A percentile compares a stretch with the other conserved stretches of the same genome.
Conservation (phyloP, 2,329 filamentous ascomycete genomes). For the Venturia carpophila region DNA sequence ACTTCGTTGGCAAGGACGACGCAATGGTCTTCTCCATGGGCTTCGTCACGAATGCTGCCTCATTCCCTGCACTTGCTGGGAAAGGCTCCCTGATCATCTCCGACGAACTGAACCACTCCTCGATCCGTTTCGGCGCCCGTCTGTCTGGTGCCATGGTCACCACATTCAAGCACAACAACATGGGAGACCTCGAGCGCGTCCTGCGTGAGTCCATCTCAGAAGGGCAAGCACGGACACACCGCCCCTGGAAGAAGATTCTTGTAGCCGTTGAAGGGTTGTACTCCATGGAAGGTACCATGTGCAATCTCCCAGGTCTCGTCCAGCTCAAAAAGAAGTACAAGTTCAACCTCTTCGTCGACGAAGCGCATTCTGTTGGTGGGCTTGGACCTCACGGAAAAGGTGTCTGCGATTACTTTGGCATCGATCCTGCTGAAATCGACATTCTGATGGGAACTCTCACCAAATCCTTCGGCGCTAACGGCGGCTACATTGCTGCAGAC, state of each 20-base stretch:
- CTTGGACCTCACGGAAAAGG: conserved; percentile 81
- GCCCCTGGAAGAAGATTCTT: conserved; percentile 98
- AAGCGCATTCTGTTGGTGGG: conserved; percentile 92
- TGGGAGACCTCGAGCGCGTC: conserved; percentile 74
- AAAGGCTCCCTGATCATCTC: conserved; percentile 94
- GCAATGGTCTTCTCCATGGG: conserved; percentile 99
- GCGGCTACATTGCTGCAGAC: conserved; percentile 86
- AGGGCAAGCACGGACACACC: conserved; percentile 94
- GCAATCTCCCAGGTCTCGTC: conserved; percentile 85
- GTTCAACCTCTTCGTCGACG: conserved; percentile 90
- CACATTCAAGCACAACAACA: conserved; percentile 98
- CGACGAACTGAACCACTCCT: conserved; percentile 95
- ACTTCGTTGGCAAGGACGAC: conserved; percentile 87
- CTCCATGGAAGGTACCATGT: conserved; percentile 99
- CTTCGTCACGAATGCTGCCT: conserved; percentile 88
- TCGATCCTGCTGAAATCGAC: conserved; percentile 81
- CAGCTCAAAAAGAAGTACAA: conserved; percentile 92
- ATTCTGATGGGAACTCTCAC: conserved; percentile 97
- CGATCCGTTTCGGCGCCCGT: conserved; percentile 89
- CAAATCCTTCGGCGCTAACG: conserved; percentile 97
- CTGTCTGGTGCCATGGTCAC: conserved; percentile 90
- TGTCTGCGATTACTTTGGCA: conserved; percentile 94
- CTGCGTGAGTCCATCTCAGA: conserved; percentile 91
- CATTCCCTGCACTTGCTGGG: conserved; percentile 84
- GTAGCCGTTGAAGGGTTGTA: conserved; percentile 95